These are phyloP conservation scores for Suillus occidentalis DNA, from an alignment of 768 basidiomycete genomes.

Conservation along the genomic window DNA sequence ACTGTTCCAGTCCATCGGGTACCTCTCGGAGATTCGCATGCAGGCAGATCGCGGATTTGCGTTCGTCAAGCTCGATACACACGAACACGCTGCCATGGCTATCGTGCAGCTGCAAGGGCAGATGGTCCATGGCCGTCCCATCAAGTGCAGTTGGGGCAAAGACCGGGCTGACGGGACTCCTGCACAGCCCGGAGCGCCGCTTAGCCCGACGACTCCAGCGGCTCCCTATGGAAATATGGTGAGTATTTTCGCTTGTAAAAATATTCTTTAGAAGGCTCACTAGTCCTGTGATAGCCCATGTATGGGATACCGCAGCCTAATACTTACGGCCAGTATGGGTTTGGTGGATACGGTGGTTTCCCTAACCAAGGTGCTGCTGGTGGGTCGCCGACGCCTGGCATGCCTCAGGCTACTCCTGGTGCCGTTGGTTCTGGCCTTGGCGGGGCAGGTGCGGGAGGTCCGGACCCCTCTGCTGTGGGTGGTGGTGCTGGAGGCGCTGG, in stretches of 20 bases:
- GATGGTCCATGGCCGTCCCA: conserved; percentile 94
- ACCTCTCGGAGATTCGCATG: conserved; percentile 98
- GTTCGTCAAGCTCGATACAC: conserved; percentile 97
- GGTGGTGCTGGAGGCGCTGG: conserved; percentile 59
- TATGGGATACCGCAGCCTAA: conserved; percentile 87
- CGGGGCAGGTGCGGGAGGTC: conserved; percentile 55
- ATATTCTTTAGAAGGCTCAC: conserved; percentile 10
- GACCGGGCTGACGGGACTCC: conserved; percentile 78
- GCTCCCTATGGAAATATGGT: conserved; percentile 83
- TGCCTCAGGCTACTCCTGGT: conserved; percentile 58
- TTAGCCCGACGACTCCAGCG: conserved; percentile 62
- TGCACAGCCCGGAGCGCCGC: conserved; percentile 44
- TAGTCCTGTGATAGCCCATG: conserved; percentile 58
- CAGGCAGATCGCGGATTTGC: conserved; percentile 99
- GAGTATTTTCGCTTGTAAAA: conserved; percentile 8
- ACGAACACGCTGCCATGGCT: conserved; percentile 97
- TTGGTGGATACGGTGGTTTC: conserved; percentile 72
- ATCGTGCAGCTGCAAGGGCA: conserved; percentile 97
- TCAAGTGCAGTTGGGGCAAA: conserved; percentile 99
- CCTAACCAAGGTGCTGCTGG: conserved; percentile 57
- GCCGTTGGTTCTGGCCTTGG: conserved; percentile 56
- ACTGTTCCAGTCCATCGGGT: conserved; percentile 97
- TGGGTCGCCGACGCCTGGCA: conserved; percentile 36
- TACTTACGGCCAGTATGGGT: conserved; percentile 74
- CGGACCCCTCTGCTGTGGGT: conserved; percentile 49